These are phyloP conservation scores for Serendipita vermifera DNA, from an alignment of 768 basidiomycete species.

Conservation along the genomic window DNA sequence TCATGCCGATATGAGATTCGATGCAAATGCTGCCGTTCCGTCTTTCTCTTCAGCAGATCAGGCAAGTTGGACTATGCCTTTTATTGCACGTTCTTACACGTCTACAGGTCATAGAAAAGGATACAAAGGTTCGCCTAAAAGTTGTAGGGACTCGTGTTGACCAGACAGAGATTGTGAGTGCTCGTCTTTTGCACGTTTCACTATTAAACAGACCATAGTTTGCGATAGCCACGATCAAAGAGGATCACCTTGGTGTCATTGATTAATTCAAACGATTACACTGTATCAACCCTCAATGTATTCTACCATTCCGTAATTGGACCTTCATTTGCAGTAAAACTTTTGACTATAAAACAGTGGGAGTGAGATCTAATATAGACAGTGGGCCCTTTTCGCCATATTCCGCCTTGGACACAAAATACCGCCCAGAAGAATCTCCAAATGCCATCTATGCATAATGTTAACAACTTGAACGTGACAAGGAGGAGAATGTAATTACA, in stretches of 20 bases:
- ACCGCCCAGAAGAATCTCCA: slow-evolving; percentile 50
- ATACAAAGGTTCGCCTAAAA: slow-evolving; percentile 82
- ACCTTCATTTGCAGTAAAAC: not conserved
- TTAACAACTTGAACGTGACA: slow-evolving; percentile 8
- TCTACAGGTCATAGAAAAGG: slow-evolving; percentile 78
- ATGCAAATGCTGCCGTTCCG: slow-evolving; percentile 94
- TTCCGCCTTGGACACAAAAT: slow-evolving; percentile 67
- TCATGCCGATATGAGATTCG: slow-evolving; percentile 86
- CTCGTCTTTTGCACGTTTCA: not conserved
- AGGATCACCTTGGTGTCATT: slow-evolving; percentile 91
- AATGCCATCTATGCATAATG: slow-evolving; percentile 47
- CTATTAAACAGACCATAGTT: slow-evolving; percentile 40
- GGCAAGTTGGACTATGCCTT: slow-evolving; percentile 28
- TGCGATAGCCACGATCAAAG: slow-evolving; percentile 95
- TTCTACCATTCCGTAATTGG: not conserved
- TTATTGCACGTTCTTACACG: slow-evolving; percentile 11
- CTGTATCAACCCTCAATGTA: not conserved
- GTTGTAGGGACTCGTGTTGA: slow-evolving; percentile 98
- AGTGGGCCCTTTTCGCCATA: slow-evolving; percentile 62
- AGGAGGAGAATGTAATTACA: not conserved
- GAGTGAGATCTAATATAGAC: slow-evolving; percentile 62
- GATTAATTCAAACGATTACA: slow-evolving; percentile 31
- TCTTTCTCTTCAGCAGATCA: slow-evolving; percentile 87
- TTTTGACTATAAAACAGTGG: slow-evolving; percentile 45
- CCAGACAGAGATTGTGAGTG: slow-evolving; percentile 87